Evolutionary conservation across 306 rosid species (phyloP), one percentile per base, ranked within the genome.

Genomic region (Casuarina glauca): DNA sequence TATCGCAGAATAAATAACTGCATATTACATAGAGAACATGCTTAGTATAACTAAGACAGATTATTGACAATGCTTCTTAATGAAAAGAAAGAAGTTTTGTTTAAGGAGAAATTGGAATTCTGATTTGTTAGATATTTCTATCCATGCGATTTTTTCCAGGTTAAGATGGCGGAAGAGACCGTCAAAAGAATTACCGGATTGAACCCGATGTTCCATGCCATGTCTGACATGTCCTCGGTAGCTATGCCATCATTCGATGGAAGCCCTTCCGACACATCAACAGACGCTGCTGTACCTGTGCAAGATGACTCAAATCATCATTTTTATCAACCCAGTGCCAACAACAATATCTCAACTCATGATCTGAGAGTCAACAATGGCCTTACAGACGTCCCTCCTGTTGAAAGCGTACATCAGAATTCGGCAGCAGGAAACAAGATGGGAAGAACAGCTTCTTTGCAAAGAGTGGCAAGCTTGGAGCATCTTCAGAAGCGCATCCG

Each of bases 401-500:
- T 82, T 66, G 90, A 92, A 74, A 85, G 20, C 67, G 89, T 60
- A 76, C 92, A 79, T 82, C 84, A 76, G 78, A 84, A 73, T 61
- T 51, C 81, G 53, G 74, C 89, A 9, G 68, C 78, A 7, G 89
- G 83, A 61, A 89, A 86, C 84, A 88, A 86, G 88, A 82, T 79
- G 62, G 92, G 86, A 57, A 76, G 73, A 82, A 42, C 89, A 44
- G 72, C 82, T 67, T 91, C 97, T 52, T 67, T 93, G 80, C 94
- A 67, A 79, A 85, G 99, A 73, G 99, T 93, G 82, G 96, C 97
- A 60, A 93, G 99, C 89, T 87, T 95, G 89, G 99, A 95, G 86
- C 91, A 87, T 85, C 94, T 93, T 73, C 98, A 95, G 87, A 93
- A 90, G 86, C 89, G 96, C 84, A 93, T 95, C 53, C 87, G 96